Evolutionary conservation across 2,329 filamentous ascomycete genomes (phyloP).

Genomic region (Calonectria pteridis): DNA sequence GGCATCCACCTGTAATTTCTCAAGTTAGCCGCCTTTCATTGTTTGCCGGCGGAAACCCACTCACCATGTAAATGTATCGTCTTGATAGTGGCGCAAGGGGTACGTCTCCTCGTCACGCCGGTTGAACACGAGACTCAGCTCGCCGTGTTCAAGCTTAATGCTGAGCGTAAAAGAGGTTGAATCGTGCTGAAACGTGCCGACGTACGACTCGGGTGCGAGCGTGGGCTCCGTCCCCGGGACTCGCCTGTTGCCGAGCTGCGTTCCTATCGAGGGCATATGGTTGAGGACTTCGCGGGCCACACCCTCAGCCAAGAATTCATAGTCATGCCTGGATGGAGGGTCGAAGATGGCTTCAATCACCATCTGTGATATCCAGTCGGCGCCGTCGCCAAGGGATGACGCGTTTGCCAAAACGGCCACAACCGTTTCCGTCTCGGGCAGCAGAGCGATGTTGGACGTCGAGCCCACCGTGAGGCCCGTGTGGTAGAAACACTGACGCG

Average conservation of each 20-base stretch:
- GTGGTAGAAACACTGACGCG: neutral
- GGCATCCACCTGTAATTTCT: neutral
- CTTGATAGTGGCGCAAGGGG: neutral
- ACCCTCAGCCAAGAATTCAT: neutral
- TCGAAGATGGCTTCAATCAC: neutral
- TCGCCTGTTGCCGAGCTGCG: neutral
- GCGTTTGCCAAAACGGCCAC: conserved; percentile 8
- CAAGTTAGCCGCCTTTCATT: neutral
- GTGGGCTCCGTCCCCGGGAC: neutral
- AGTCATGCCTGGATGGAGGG: neutral
- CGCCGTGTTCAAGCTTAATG: neutral
- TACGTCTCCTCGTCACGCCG: neutral
- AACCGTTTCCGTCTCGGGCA: conserved; percentile 1
- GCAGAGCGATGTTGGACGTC: conserved; percentile 4
- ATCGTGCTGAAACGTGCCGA: conserved; percentile 1
- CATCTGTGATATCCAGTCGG: conserved; percentile 11
- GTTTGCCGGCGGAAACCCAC: neutral
- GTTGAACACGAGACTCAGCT: neutral
- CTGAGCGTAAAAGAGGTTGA: neutral
- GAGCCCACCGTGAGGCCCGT: conserved; percentile 7
- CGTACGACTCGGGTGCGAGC: neutral
- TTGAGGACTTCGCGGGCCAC: neutral
- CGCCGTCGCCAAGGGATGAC: neutral
- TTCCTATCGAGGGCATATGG: neutral
- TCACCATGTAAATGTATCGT: conserved; percentile 8